A percentile compares a stretch with the other conserved stretches of the same genome.
phyloP scores from a whole-genome alignment of 306 rosid species.

The Vigna reflexopilosa region DNA sequence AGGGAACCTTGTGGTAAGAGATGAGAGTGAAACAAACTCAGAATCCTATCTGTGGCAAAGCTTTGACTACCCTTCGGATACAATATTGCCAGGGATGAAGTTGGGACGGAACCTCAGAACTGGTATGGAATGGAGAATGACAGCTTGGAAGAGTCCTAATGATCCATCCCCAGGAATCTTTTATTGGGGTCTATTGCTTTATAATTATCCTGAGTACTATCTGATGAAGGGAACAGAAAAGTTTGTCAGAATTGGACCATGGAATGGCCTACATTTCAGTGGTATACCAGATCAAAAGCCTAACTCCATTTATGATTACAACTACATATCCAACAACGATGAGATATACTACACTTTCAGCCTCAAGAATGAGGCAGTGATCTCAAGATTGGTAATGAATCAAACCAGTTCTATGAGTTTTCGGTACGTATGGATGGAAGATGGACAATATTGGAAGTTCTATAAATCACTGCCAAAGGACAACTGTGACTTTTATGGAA shows the following conservation, averaged over 20 bases:
- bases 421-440: conserved; percentile 39
- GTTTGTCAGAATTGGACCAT: conserved; percentile 42
- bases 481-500: conserved; percentile 41
- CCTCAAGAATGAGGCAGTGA: conserved; percentile 1
- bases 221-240: conserved; percentile 42
- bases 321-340: conserved; percentile 18
- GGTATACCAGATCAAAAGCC: conserved; percentile 37
- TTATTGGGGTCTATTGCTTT: conserved; percentile 27
- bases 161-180: conserved; percentile 59
- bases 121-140: conserved; percentile 40
- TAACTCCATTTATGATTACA: conserved; percentile 29
- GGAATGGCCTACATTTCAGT: conserved; percentile 45
- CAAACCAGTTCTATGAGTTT: neutral
- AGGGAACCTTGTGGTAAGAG: conserved; percentile 53
- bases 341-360: conserved; percentile 32
- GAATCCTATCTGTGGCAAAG: conserved; percentile 56
- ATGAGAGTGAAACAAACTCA: neutral
- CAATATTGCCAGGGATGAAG: conserved; percentile 59
- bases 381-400: conserved; percentile 46
- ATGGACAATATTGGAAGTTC: conserved; percentile 37
- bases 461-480: conserved; percentile 37
- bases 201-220: conserved; percentile 41
- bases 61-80: conserved; percentile 69
- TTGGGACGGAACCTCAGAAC: conserved; percentile 60
- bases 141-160: conserved; percentile 56